A percentile compares a stretch with the other conserved stretches of the same genome.
Conservation (phyloP, 371 early-diverging fungal genomes). For the Mortierella sp. region DNA sequence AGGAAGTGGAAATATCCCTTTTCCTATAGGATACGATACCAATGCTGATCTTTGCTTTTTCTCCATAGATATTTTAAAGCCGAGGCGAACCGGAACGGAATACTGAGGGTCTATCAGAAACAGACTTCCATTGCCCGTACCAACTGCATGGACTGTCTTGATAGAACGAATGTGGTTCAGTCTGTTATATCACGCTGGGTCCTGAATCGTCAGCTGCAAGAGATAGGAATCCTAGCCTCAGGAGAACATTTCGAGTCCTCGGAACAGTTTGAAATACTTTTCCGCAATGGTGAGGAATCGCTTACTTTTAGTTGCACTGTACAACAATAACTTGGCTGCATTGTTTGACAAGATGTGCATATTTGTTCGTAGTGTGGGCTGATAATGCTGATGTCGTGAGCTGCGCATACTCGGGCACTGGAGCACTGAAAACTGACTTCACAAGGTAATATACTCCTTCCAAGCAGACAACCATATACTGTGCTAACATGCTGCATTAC, state of each 20-base stretch:
- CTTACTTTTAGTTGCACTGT: no score
- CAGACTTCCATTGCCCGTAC: constrained; percentile 94
- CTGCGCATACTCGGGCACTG: constrained; percentile 97
- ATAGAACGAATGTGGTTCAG: constrained; percentile 99
- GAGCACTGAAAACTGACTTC: constrained; percentile 97
- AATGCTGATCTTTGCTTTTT: background rate
- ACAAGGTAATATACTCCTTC: constrained; percentile 69
- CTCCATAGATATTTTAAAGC: constrained; percentile 36
- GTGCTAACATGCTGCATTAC: no score
- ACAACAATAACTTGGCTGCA: background rate
- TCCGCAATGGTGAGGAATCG: constrained; percentile 52
- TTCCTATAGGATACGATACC: no score
- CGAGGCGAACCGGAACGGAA: constrained; percentile 15
- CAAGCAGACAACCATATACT: no score
- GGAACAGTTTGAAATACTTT: constrained; percentile 47
- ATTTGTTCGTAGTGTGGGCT: constrained; percentile 28
- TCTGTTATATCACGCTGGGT: constrained; percentile 84
- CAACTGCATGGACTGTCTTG: constrained; percentile 99
- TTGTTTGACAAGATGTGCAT: background rate
- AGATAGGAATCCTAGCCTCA: constrained; percentile 67
- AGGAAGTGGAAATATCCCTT: no score
- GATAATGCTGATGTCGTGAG: constrained; percentile 99
- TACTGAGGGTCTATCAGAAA: constrained; percentile 53
- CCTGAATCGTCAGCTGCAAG: constrained; percentile 74
- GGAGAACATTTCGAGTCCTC: constrained; percentile 69